Percentiles rank a stretch among this genome's conserved stretches.
Evolutionary conservation across 2,329 filamentous ascomycete species (phyloP).

Genomic region (Pseudogymnoascus sp.): DNA sequence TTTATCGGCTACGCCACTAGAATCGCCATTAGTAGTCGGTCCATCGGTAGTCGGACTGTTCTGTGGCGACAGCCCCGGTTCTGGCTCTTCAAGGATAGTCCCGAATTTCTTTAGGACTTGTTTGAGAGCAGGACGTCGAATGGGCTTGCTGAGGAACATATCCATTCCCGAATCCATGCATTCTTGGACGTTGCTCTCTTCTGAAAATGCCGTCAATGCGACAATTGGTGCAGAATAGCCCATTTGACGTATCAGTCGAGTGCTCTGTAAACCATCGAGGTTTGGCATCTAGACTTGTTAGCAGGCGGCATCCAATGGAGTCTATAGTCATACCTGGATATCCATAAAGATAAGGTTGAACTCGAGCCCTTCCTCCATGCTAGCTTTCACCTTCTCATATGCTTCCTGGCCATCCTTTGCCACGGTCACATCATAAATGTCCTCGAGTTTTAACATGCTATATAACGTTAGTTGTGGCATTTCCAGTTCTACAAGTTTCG

Average conservation of each 20-base stretch:
- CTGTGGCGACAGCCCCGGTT: conserved; percentile 14
- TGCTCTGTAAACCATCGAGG: conserved; percentile 80
- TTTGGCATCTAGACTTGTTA: conserved; percentile 67
- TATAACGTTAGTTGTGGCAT: conserved; percentile 52
- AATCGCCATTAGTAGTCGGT: background rate
- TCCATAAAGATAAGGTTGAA: conserved; percentile 97
- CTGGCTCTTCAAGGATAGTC: conserved; percentile 64
- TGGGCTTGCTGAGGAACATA: conserved; percentile 71
- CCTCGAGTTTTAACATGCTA: conserved; percentile 64
- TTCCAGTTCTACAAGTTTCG: conserved; percentile 15
- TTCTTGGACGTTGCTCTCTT: conserved; percentile 81
- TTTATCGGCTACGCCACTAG: background rate
- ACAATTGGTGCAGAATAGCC: conserved; percentile 86
- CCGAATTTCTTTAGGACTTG: conserved; percentile 78
- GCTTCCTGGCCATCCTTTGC: conserved; percentile 83
- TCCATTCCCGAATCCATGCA: conserved; percentile 88
- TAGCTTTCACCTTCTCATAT: conserved; percentile 74
- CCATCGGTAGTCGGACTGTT: background rate
- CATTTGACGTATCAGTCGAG: conserved; percentile 73
- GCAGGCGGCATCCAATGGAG: background rate
- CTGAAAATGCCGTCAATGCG: conserved; percentile 80
- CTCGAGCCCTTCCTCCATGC: conserved; percentile 62
- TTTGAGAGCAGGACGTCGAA: conserved; percentile 75
- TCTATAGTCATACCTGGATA: conserved; percentile 44
- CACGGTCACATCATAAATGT: conserved; percentile 79